Evolutionary conservation across 2,329 filamentous ascomycete genomes (phyloP).

Genomic region (Penicillium glabrum): DNA sequence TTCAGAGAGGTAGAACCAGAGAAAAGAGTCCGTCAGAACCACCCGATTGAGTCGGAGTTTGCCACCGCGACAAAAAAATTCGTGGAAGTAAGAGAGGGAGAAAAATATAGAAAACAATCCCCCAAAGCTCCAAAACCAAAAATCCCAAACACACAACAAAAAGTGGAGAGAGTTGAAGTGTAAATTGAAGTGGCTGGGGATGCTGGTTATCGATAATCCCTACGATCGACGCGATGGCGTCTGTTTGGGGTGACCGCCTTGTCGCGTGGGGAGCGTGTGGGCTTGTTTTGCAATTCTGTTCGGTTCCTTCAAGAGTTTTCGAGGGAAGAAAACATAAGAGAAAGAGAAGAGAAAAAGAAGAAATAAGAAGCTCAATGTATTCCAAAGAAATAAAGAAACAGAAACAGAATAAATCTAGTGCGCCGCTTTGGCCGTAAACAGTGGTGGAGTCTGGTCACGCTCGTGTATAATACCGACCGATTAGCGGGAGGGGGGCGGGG

Average conservation of each 20-base stretch:
- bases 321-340: constrained; percentile 1
- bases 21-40: constrained; percentile 20
- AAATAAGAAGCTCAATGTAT: constrained; percentile 10
- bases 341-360: constrained; percentile 10
- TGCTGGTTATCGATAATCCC: constrained; percentile 29
- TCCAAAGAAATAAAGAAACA: background rate
- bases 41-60: constrained; percentile 24
- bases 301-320: background rate
- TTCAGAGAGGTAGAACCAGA: constrained; percentile 32
- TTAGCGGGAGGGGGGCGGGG: background rate
- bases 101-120: constrained; percentile 1
- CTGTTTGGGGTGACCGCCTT: constrained; percentile 30
- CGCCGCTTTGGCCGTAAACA: constrained; percentile 26
- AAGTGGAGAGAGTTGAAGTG: background rate
- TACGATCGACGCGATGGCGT: constrained; percentile 30
- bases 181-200: constrained; percentile 23
- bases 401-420: constrained; percentile 3
- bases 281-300: background rate
- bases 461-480: constrained; percentile 10
- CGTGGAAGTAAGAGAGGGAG: constrained; percentile 6
- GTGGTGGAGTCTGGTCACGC: constrained; percentile 19
- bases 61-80: constrained; percentile 28
- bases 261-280: constrained; percentile 27
- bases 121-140: constrained; percentile 4
- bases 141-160: background rate